phyloP scores from a whole-genome alignment of 2,329 filamentous ascomycete genomes.

The Hirsutella thompsonii region DNA sequence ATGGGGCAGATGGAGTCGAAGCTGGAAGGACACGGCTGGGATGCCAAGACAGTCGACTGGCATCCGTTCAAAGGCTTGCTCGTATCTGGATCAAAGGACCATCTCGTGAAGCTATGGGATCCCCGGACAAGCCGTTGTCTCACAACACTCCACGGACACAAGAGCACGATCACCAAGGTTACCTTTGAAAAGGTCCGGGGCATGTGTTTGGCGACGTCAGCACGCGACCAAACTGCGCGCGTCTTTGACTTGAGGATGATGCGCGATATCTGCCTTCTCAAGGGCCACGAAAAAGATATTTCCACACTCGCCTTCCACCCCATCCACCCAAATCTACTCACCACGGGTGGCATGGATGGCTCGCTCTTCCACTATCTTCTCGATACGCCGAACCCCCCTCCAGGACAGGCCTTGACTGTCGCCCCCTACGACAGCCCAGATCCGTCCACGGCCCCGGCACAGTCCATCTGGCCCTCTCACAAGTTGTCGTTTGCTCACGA shows the following conservation, averaged over 20 bases:
- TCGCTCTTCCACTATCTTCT: constrained; percentile 89
- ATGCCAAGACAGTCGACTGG: constrained; percentile 95
- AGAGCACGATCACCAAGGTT: constrained; percentile 92
- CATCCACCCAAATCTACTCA: constrained; percentile 76
- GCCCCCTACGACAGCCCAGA: constrained; percentile 80
- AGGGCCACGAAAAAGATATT: constrained; percentile 93
- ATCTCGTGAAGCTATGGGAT: constrained; percentile 96
- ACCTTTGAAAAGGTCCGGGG: constrained; percentile 79
- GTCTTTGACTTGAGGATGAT: constrained; percentile 97
- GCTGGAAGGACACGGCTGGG: constrained; percentile 91
- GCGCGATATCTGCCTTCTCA: constrained; percentile 87
- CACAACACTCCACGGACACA: constrained; percentile 90
- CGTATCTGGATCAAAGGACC: constrained; percentile 94
- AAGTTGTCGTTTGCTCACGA: constrained; percentile 79
- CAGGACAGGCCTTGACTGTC: constrained; percentile 55
- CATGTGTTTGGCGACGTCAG: constrained; percentile 78
- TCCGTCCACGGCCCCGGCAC: constrained; percentile 64
- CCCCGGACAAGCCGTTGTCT: constrained; percentile 82
- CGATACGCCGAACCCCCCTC: constrained; percentile 80
- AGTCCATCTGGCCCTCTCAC: constrained; percentile 88
- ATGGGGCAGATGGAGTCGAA: constrained; percentile 71
- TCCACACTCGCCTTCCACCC: constrained; percentile 91
- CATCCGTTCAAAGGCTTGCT: constrained; percentile 89
- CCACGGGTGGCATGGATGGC: constrained; percentile 82
- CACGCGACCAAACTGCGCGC: constrained; percentile 81